Evolutionary conservation across 352 stramenopile species (phyloP), one percentile per base, ranked within the genome.

Genomic region (Globisporangium ultimum): DNA sequence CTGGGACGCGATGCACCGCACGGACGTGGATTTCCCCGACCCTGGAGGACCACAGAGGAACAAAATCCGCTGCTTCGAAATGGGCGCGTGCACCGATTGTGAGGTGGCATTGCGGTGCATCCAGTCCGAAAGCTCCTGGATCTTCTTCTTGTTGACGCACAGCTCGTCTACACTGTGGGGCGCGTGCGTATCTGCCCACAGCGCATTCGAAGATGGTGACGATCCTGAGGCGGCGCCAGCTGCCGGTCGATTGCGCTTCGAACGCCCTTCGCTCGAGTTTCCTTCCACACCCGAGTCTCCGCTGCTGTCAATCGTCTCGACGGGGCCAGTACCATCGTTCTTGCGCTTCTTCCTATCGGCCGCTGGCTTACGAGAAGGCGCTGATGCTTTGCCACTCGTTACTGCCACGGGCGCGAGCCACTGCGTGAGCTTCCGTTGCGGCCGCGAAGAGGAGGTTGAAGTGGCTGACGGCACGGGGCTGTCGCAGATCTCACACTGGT

Each of bases 131-230:
- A 95, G 71, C 57, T 93, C 81, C 34, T 87, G 70, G 11, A 85
- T 58, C 64, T 95, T 95, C 53, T 91, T 92, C 66, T 89, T 91
- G 60, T 90, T 87, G 18, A 95, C 69, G 53, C 82, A 90, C 2
- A 95, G 62, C 1, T 95, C 75, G n/a, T 87, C 77, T 7, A 87
- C 65, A 3, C 56, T 66, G 18, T 68, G 63, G 0, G 82, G 79
- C 1, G 54, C 49, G 46, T 80, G 72, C 14, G 68, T 47, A 38
- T 90, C 80, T 9, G 66, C 59, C 86, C 82, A 95, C 5, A 93
- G 54, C 11, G 46, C 50, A 41, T 22, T 65, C 18, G 34, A 63
- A 15, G 36, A 40, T 49, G 54, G 12, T 5, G 24, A 32, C 5
- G 24, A 32, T 5, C 2, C 24, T 32, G 24, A 6, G 24, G 47